These are phyloP conservation scores for Jacaranda copaia DNA, from an alignment of 257 asterid species.

Conservation along the genomic window DNA sequence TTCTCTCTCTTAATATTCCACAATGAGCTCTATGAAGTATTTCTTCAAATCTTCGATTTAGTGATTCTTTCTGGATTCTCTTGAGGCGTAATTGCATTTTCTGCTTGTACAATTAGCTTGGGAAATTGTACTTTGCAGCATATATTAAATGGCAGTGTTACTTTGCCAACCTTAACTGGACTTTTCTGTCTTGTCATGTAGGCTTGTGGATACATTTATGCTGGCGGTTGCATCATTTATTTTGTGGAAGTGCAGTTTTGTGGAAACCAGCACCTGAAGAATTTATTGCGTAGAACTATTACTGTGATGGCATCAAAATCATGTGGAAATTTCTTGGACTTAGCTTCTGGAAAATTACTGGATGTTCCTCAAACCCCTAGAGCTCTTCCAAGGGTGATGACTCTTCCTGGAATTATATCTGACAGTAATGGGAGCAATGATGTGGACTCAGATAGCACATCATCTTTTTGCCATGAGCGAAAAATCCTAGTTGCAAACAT, in stretches of 20 bases:
- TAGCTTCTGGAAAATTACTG: slow-evolving; percentile 55
- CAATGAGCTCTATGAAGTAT: no score
- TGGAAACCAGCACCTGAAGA: slow-evolving; percentile 1
- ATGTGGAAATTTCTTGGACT: slow-evolving; percentile 53
- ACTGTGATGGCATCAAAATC: slow-evolving; percentile 60
- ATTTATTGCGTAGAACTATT: slow-evolving; percentile 13
- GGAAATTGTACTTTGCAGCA: neutral
- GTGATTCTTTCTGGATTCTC: neutral
- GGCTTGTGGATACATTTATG: slow-evolving; percentile 25
- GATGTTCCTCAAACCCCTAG: slow-evolving; percentile 66
- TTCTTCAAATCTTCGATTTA: no score
- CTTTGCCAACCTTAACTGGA: neutral
- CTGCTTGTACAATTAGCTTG: neutral
- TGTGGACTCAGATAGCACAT: slow-evolving; percentile 56
- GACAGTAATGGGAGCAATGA: slow-evolving; percentile 52
- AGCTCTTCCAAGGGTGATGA: slow-evolving; percentile 68
- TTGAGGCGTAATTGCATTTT: neutral
- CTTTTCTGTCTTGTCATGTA: neutral
- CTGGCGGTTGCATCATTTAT: neutral
- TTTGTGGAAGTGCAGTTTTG: slow-evolving; percentile 20
- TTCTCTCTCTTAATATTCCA: no score
- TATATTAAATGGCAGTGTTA: neutral
- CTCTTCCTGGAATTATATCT: slow-evolving; percentile 61
- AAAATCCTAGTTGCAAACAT: slow-evolving; percentile 73
- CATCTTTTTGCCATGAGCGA: slow-evolving; percentile 53